Evolutionary conservation across 1,139 yeast species (phyloP).

Genomic region (Geotrichum siamense): DNA sequence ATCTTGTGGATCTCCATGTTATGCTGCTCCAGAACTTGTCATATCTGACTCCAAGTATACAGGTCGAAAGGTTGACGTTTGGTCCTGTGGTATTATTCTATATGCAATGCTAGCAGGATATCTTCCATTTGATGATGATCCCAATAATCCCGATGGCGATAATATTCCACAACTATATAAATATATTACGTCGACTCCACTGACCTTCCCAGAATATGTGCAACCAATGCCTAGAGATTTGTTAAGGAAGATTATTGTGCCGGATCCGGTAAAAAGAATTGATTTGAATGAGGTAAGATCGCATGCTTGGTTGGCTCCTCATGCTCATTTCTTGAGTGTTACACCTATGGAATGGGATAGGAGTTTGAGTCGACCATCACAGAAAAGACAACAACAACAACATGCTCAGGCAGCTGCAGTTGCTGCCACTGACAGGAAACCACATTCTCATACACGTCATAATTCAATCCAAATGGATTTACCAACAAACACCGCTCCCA

Average conservation of each 20-base stretch:
- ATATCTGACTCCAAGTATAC: conserved; percentile 81
- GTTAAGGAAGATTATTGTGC: conserved; percentile 71
- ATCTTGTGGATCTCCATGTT: conserved; percentile 96
- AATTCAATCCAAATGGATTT: conserved; percentile 11
- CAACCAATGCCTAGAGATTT: conserved; percentile 89
- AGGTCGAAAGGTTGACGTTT: conserved; percentile 91
- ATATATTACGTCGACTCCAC: conserved; percentile 82
- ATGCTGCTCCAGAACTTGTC: conserved; percentile 96
- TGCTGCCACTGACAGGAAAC: neutral
- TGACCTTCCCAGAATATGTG: conserved; percentile 92
- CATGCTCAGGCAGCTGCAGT: neutral
- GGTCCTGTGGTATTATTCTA: conserved; percentile 94
- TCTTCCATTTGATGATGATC: conserved; percentile 96
- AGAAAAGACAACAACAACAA: conserved; percentile 1
- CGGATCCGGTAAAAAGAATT: conserved; percentile 78
- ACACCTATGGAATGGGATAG: conserved; percentile 87
- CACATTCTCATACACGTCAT: conserved; percentile 1
- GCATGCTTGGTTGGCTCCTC: conserved; percentile 84
- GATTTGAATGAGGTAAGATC: conserved; percentile 59
- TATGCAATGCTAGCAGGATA: conserved; percentile 98
- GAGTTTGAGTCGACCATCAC: conserved; percentile 18
- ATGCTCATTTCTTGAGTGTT: conserved; percentile 71
- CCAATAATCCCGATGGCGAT: conserved; percentile 91
- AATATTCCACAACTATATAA: conserved; percentile 86
- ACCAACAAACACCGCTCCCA: neutral